Conservation (phyloP, 345 rosid genomes). For the Hevea brasiliensis region DNA sequence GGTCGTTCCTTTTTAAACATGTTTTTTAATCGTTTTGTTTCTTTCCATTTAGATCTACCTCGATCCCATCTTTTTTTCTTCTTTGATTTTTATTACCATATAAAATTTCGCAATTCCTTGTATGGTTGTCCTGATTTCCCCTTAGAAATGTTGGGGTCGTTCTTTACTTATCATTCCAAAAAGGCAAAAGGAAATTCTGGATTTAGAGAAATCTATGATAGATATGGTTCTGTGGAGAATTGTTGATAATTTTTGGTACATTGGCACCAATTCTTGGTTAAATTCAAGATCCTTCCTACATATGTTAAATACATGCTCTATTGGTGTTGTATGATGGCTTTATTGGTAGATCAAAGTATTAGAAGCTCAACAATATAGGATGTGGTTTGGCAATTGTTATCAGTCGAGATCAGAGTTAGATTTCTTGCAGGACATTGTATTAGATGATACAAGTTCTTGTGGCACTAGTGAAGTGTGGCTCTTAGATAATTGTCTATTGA, state of each 20-base stretch:
- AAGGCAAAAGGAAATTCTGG: not conserved
- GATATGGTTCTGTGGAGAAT: not conserved
- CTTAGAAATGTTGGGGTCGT: not conserved
- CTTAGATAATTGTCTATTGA: too few relatives aligned
- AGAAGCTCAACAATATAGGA: too few relatives aligned
- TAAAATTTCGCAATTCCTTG: not conserved
- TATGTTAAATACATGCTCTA: not conserved
- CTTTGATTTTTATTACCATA: not conserved
- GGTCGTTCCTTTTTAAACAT: constrained; percentile 37
- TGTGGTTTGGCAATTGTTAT: not conserved
- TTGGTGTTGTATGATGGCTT: too few relatives aligned
- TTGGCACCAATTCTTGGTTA: not conserved
- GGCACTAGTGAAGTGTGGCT: too few relatives aligned
- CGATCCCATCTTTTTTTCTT: not conserved
- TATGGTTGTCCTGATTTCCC: too few relatives aligned
- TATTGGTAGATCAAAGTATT: too few relatives aligned
- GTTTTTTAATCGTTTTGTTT: not conserved
- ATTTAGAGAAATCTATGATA: too few relatives aligned
- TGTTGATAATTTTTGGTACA: too few relatives aligned
- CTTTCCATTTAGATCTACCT: constrained; percentile 22
- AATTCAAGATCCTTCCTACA: constrained; percentile 4
- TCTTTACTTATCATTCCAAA: not conserved
- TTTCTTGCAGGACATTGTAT: constrained; percentile 1
- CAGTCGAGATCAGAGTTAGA: not conserved
- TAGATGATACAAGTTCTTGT: too few relatives aligned